phyloP scores from a whole-genome alignment of 495 filamentous ascomycete genomes.

The Parachaetomium inaequale region DNA sequence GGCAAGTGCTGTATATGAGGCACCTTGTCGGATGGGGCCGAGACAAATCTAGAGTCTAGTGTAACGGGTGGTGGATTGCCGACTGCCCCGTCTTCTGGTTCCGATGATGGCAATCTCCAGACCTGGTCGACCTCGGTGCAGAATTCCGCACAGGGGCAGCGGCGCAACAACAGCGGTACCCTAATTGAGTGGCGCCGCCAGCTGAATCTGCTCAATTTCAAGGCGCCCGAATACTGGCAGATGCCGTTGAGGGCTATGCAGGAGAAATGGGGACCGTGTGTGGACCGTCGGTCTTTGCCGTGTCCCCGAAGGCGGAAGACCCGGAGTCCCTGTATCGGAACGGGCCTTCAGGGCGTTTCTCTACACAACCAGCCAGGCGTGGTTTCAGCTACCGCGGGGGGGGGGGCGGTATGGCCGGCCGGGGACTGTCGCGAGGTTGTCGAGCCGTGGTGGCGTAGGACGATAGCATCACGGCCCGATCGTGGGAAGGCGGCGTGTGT shows the following conservation, averaged over 20 bases:
- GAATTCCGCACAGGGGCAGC: background rate
- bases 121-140: background rate
- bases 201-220: background rate
- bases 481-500: background rate
- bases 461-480: slow-evolving; percentile 3
- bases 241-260: background rate
- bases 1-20: slow-evolving; percentile 7
- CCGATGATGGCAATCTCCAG: background rate
- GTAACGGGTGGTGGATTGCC: slow-evolving; percentile 14
- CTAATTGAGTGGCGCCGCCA: slow-evolving; percentile 7
- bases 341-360: background rate
- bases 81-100: slow-evolving; percentile 1
- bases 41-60: slow-evolving; percentile 19
- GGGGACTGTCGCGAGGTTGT: background rate
- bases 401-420: background rate
- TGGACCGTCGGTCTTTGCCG: background rate
- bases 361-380: background rate
- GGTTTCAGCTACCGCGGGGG: background rate
- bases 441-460: slow-evolving; percentile 4
- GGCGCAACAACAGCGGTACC: background rate
- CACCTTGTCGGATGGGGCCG: slow-evolving; percentile 9
- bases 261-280: background rate
- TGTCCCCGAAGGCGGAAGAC: background rate
- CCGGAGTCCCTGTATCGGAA: background rate
- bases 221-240: background rate